Evolutionary conservation across 2,329 filamentous ascomycete species (phyloP).

Genomic region (Plectosphaerella cucumerina): DNA sequence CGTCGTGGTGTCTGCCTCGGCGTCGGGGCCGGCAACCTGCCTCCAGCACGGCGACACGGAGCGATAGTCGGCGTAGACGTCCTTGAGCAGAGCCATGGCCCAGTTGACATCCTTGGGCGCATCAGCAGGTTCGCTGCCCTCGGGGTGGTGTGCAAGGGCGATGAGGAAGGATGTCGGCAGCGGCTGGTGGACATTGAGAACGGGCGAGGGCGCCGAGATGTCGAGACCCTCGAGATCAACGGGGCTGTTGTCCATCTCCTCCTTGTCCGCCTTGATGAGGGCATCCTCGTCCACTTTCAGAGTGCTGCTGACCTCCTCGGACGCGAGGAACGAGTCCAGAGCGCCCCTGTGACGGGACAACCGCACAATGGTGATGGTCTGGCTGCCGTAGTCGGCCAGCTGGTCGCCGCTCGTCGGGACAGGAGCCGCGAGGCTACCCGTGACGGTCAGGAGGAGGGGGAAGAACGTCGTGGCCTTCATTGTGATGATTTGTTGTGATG

Average conservation of each 20-base stretch:
- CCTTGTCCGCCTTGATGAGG: not conserved
- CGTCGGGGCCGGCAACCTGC: not conserved
- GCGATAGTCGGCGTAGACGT: not conserved
- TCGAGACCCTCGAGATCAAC: not conserved
- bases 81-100: not conserved
- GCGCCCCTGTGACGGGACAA: not conserved
- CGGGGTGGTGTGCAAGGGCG: not conserved
- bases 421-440: not conserved
- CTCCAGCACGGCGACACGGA: conserved; percentile 1
- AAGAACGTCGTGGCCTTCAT: not conserved
- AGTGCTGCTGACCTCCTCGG: not conserved
- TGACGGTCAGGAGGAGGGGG: not conserved
- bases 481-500: not conserved
- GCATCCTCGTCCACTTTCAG: not conserved
- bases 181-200: not conserved
- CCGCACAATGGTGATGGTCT: not conserved
- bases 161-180: not conserved
- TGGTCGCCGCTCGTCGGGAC: not conserved
- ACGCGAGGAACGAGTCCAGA: not conserved
- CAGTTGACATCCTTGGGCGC: not conserved
- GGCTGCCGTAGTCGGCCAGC: too few species aligned
- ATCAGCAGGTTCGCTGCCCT: not conserved
- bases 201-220: not conserved
- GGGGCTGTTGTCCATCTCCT: not conserved
- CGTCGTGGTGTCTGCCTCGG: not conserved